These are phyloP conservation scores for Cercospora sp. DNA, from an alignment of 2,329 filamentous ascomycete genomes.

Conservation along the genomic window DNA sequence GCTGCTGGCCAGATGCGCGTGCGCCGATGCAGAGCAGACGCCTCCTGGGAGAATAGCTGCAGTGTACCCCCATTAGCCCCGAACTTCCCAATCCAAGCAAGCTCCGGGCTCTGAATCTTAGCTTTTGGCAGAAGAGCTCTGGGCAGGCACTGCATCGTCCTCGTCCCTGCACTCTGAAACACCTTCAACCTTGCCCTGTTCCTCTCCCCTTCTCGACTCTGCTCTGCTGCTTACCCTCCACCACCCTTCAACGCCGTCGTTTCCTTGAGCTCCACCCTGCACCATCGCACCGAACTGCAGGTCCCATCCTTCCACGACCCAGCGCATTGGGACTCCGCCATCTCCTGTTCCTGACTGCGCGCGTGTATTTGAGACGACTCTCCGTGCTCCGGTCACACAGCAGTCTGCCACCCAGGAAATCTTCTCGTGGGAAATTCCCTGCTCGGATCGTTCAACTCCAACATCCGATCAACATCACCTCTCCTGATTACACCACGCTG, in stretches of 20 bases:
- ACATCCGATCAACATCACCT: conserved; percentile 11
- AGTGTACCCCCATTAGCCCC: not conserved
- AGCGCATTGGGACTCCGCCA: not conserved
- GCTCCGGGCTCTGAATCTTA: not conserved
- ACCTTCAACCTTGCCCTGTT: not conserved
- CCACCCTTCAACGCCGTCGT: not conserved
- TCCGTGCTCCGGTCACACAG: not conserved
- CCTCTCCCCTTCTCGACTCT: not conserved
- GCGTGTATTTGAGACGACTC: not conserved
- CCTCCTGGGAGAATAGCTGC: not conserved
- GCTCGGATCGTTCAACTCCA: conserved; percentile 4
- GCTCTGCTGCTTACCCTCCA: not conserved
- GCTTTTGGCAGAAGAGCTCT: not conserved
- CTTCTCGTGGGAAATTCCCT: conserved; percentile 7
- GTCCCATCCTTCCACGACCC: not conserved
- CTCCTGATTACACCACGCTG: not conserved
- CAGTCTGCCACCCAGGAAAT: not conserved
- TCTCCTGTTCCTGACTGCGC: not conserved
- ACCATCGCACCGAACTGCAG: not conserved
- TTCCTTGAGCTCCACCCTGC: not conserved
- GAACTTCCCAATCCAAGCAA: not conserved
- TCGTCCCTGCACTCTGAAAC: not conserved
- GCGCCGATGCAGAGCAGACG: not conserved
- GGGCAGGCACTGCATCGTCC: not conserved
- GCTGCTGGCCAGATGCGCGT: not conserved